These are phyloP conservation scores for Groenewaldozyma auringiensis DNA, from an alignment of 1,139 yeast genomes.

Conservation along the genomic window DNA sequence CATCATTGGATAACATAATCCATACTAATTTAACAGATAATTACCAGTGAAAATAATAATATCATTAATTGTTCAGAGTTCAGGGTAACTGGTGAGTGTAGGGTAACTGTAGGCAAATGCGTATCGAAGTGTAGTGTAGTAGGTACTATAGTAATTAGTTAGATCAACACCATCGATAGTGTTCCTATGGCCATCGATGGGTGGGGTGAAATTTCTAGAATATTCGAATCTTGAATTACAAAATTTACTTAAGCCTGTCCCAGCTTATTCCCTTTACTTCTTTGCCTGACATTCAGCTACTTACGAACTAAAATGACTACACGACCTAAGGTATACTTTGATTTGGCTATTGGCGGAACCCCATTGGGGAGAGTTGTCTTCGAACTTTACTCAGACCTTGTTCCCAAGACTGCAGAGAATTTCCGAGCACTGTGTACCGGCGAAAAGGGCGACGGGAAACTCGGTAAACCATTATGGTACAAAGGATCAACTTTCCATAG, in stretches of 20 bases:
- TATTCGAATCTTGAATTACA: too few relatives aligned
- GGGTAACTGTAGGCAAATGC: not conserved
- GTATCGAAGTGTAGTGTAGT: not conserved
- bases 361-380: constrained; percentile 40
- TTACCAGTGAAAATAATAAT: not conserved
- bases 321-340: constrained; percentile 60
- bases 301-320: too few relatives aligned
- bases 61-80: not conserved
- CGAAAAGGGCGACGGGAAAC: constrained; percentile 61
- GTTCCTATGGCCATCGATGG: too few relatives aligned
- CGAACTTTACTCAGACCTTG: constrained; percentile 59
- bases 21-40: too few relatives aligned
- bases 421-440: constrained; percentile 89
- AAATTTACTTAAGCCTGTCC: too few relatives aligned
- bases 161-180: too few relatives aligned
- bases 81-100: too few relatives aligned
- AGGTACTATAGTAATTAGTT: too few relatives aligned
- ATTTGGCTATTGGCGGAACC: constrained; percentile 58
- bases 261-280: too few relatives aligned
- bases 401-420: constrained; percentile 90
- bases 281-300: too few relatives aligned
- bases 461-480: constrained; percentile 62
- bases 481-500: constrained; percentile 85
- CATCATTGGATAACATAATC: constrained; percentile 24
- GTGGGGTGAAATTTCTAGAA: not conserved